Evolutionary conservation across 2,329 filamentous ascomycete genomes (phyloP), one percentile per base, ranked within the genome.

Genomic region (Colletotrichum neosansevieriae): DNA sequence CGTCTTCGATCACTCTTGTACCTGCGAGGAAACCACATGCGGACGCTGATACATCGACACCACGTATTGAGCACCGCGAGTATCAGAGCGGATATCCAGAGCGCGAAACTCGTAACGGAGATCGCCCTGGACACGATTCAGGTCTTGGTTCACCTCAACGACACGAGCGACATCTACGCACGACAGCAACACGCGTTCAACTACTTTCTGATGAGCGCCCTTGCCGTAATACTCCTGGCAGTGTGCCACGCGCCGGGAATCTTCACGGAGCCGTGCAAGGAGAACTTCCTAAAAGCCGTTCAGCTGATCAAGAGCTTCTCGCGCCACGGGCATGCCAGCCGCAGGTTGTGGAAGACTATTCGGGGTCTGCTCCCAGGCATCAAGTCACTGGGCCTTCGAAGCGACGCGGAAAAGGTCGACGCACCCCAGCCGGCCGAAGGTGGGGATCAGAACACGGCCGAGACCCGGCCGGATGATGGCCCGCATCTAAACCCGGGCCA

Each of bases 11-110:
- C 83, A 0, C 71, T 84, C 0, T 73, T 83, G 1, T 82, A 83
- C 40, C 76, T 85, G 0, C 80, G 83, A 2, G 82, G 79, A 0
- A 85, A 85, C 59, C 79, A 84, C 59, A 75, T 80, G 1, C 79
- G 82, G 2, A 83, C 80, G 13, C 73, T 84, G 3, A 81, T 85
- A 1, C 80, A 84, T 58, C 75, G 83, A 0, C 79, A 83, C 17
- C 77, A 82, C 17, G 73, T 84, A 0, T 75, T 83, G 29, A 80
- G 76, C 4, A 72, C 75, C 0, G 73, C 77, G 4, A 77, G 78
- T 13, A 83, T 84, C 19, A 71, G 75, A 1, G 71, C 77, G 0
- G 77, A 82, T 10, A 70, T 75, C 0, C 70, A 75, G 0, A 78
- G 75, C 10, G 80, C 81, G 0, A 77, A 76, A n/a, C 73, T 77